Conservation (phyloP, 805 yeast species). For the Wickerhamiella australiensis region DNA sequence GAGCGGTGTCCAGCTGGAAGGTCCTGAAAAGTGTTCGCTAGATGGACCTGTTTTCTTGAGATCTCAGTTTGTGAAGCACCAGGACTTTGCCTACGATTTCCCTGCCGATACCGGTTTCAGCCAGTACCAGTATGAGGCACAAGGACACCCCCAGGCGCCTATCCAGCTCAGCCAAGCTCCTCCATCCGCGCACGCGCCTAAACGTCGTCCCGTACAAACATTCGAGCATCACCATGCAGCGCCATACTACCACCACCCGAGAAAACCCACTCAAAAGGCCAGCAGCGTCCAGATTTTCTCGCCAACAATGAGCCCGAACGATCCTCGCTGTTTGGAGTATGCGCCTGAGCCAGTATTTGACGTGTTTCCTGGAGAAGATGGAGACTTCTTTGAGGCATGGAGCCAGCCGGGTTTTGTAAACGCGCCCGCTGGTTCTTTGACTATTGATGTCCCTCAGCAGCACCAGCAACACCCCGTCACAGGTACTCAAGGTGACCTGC, state of each 20-base stretch:
- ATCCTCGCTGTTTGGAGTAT: neutral
- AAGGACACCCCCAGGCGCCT: no score
- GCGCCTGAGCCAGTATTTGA: neutral
- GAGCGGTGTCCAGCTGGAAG: neutral
- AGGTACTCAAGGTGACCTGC: no score
- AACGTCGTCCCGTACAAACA: neutral
- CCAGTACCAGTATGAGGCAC: neutral
- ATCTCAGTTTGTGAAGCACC: neutral
- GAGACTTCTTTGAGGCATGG: no score
- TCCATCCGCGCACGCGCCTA: neutral
- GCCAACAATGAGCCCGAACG: neutral
- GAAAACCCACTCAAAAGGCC: neutral
- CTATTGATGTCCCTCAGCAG: no score
- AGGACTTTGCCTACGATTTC: neutral
- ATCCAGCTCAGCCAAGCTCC: no score
- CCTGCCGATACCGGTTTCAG: neutral
- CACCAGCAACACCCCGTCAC: no score
- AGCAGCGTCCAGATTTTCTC: neutral
- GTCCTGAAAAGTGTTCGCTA: slow-evolving; percentile 1
- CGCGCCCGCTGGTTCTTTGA: no score
- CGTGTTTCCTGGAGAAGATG: no score
- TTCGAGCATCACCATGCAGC: neutral
- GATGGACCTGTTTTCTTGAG: neutral
- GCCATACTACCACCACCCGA: neutral
- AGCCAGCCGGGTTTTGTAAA: no score